Evolutionary conservation across 352 stramenopile species (phyloP), one percentile per base, ranked within the genome.

Genomic region (Phytopythium montanum): DNA sequence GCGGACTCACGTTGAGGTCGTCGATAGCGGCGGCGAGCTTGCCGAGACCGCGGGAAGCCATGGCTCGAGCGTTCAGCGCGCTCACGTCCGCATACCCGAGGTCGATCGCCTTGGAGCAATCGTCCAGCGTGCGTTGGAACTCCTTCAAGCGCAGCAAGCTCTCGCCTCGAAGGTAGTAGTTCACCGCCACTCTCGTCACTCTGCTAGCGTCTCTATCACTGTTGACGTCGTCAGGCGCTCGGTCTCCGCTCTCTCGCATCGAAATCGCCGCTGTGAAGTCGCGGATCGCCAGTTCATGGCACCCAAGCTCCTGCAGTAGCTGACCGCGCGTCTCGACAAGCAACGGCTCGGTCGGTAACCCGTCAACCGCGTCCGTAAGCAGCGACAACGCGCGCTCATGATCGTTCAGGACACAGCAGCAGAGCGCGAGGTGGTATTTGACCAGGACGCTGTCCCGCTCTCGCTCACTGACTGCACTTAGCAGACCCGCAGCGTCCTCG

Each of bases 381-480:
- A 88, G 59, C 39, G 60, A 54, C 6, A 92, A 26, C 10, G 78
- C 73, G 7, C 61, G 64, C 49, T 91, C 80, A 42, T 73, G 45
- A 13, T 83, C 67, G 3, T 69, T 60, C 3, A 84, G 72, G 52
- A 83, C 68, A 23, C 89, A 76, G 36, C 60, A 74, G 21, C 76
- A 79, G 36, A 92, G 63, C 2, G 84, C 81, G 41, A 75, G 74
- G 55, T 91, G 81, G 52, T 81, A 91, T 56, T 83, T 72, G 48
- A 86, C 81, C 10, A 89, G 59, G 0, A 88, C 65, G 28, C 69
- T 83, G 26, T 73, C 38, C 10, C 52, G 51, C 12, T 88, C 68
- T 18, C 34, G 13, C 25, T 64, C 21, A 19, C 59, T 21, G 58
- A 76, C 67, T 13, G 68, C 62, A 28, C 74, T 63, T 44, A 92